These are phyloP conservation scores for Kwoniella sp. DNA, from an alignment of 768 basidiomycete genomes.

Conservation along the genomic window DNA sequence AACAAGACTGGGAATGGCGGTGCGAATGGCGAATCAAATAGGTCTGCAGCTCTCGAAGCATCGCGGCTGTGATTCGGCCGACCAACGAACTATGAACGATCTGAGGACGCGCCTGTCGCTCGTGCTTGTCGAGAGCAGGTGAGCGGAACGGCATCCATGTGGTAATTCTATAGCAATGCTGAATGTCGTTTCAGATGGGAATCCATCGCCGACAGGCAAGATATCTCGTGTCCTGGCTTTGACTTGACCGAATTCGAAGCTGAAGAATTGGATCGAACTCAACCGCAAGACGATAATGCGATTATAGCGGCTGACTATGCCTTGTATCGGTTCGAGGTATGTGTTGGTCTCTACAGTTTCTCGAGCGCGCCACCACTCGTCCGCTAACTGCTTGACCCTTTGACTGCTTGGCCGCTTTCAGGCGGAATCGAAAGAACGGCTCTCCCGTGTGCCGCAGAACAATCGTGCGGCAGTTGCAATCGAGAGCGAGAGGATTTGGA, in stretches of 20 bases:
- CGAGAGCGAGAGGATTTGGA: constrained; percentile 21
- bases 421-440: constrained; percentile 16
- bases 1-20: constrained; percentile 9
- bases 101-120: constrained; percentile 7
- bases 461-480: constrained; percentile 2
- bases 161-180: no score
- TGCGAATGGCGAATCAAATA: constrained; percentile 18
- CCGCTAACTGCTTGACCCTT: neutral
- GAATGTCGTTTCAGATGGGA: constrained; percentile 11
- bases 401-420: neutral
- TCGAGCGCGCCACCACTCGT: neutral
- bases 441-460: neutral
- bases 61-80: neutral
- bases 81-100: constrained; percentile 7
- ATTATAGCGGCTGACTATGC: constrained; percentile 22
- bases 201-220: constrained; percentile 18
- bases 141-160: neutral
- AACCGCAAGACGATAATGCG: neutral
- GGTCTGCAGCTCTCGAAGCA: constrained; percentile 14
- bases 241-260: constrained; percentile 18
- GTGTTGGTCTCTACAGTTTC: neutral
- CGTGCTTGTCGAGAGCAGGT: constrained; percentile 24
- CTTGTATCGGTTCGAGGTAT: constrained; percentile 23
- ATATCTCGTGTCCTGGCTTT: constrained; percentile 5
- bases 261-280: constrained; percentile 7